Evolutionary conservation across 306 rosid genomes (phyloP).

Genomic region (Myrica gale): DNA sequence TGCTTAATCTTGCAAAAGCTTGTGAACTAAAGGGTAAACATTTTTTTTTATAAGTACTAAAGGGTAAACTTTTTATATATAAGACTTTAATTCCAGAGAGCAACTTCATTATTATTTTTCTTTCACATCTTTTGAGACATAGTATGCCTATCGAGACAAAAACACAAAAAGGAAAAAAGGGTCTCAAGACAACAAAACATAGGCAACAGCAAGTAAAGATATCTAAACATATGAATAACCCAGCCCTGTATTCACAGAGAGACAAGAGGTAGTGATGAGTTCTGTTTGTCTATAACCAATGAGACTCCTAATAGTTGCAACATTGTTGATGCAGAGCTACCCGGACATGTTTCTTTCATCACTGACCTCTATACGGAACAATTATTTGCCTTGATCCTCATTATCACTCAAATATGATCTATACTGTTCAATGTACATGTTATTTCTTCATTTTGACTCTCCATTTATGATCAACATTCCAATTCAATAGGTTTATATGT

Average conservation of each 20-base stretch:
- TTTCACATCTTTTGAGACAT: no score
- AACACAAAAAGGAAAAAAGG: no score
- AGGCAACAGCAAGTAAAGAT: not conserved
- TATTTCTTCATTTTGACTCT: not conserved
- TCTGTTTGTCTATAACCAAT: not conserved
- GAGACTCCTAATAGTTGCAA: not conserved
- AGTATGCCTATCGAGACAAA: no score
- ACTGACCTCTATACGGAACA: not conserved
- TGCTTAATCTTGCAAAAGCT: not conserved
- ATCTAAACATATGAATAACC: not conserved
- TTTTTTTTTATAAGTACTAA: no score
- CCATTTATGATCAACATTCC: constrained; percentile 9
- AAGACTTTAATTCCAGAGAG: not conserved
- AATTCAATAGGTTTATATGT: constrained; percentile 13
- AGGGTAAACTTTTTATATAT: no score
- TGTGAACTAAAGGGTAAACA: not conserved
- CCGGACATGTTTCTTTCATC: not conserved
- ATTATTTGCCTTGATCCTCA: not conserved
- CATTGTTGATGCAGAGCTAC: not conserved
- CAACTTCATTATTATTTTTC: not conserved
- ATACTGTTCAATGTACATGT: not conserved
- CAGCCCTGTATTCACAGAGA: not conserved
- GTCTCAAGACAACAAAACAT: not conserved
- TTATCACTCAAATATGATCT: not conserved
- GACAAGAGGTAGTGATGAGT: not conserved